Base-by-base conservation (phyloP, 352 stramenopile species). In the Phytophthora fragariaefolia region DNA sequence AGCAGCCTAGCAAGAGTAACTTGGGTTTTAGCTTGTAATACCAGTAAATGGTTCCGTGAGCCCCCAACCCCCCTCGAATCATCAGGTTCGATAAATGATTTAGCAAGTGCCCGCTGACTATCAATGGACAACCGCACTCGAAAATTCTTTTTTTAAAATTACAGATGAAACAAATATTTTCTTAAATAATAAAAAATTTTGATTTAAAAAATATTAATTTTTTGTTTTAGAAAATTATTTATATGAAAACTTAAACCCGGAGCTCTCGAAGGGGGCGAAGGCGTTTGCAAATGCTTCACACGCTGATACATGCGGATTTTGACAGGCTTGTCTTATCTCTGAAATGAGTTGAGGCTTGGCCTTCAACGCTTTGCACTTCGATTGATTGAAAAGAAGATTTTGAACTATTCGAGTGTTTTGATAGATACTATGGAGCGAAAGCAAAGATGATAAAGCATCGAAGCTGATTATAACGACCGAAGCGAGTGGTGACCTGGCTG, bases 401-500 rank as follows among this genome's bases (percentile, higher is more conserved):
- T 54, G 26, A 7, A 26, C n/a, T 2, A n/a, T 54, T 24, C 3
- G 24, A 6, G 26, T 54, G n/a, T 10, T 40, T 17, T 3, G 47
- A 4, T 40, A 24, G 17, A 54, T 54, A 8, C 26, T 54, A 9
- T 26, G 26, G 4, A 54, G 47, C 17, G 47, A 23, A 15, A 40
- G 18, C 17, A 24, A 26, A 17, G 47, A 54, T 7, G 47, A 54
- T 0, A 54, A 2, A 4, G 47, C 47, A 4, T 54, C 47, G 17
- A 54, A 54, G n/a, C 17, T 24, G n/a, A 54, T 54, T 9, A 54
- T 54, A 2, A 54, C 47, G 2, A 28, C 26, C 5, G 47, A 54
- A 3, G 47, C 47, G n/a, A 40, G 24, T 3, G 47, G 47, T 10
- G 47, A 54, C 47, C 47, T 38, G 5, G 47, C 26, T 10, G 47